Base-by-base conservation (phyloP, 495 filamentous ascomycete genomes). In the Aspergillus homomorphus region DNA sequence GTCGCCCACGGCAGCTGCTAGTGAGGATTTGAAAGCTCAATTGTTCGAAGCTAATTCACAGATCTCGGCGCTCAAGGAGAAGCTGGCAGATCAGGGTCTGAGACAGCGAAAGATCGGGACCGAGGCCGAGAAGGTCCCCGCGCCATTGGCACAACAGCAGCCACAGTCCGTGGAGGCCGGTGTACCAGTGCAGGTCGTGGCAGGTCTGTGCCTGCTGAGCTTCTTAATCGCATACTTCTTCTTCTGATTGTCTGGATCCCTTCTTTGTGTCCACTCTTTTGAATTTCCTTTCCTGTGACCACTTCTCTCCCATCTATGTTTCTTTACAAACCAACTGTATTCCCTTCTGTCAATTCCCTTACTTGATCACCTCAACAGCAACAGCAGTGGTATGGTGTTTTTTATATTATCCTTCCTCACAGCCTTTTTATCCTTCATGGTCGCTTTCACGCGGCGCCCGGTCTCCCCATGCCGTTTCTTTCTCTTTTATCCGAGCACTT, bases 191-290 rank as follows among this genome's bases (percentile, higher is more conserved):
- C 87, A 92, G 71, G 82, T 90, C 52, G 88, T 88, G 53, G 94
- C 94, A 21, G 79, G 79, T 15, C 76, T 98, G 50, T 98, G 94
- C 66, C 77, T 98, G 71, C 59, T 93, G 56, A 87, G 90, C 75
- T 98, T 98, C 76, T 75, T 98, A 69, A 80, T 98, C 64, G 95
- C 90, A 2, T 98, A 96, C 72, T 82, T 96, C 65, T 89, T 98
- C 73, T 98, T 98, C 70, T 98, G 54, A 56, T 58, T 59, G 48
- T 62, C 58, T 61, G 30, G 61, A 51, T 59, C 63, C 61, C 50
- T 43, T 59, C 66, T 60, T 57, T 67, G 58, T 62, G 53, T 59
- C 58, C 50, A 22, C 52, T 61, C 56, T 58, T 63, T 65, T 63
- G 10, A 22, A 3, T 51, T 38, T 55, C 41, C 20, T 51, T 62